Evolutionary conservation across 2,329 filamentous ascomycete genomes (phyloP), one percentile per base, ranked within the genome.

Genomic region (Blastomyces percursus): DNA sequence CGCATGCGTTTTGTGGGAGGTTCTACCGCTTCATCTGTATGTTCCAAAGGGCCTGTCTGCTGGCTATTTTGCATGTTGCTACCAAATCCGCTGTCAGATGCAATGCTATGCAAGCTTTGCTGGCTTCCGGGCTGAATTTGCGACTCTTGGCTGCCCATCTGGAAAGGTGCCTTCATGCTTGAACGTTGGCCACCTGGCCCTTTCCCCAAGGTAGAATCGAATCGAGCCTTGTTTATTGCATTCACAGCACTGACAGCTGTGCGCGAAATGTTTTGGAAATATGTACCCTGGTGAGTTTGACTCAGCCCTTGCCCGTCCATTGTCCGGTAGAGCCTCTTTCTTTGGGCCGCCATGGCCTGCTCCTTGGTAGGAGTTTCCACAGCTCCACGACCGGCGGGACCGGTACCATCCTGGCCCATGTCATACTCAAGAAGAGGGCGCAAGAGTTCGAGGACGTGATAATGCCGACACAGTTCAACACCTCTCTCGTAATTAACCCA

Each of bases 361-460:
- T 97, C 94, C 76, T 99, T 99, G 46, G 94, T 99, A 0, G 94
- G 94, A 0, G 94, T 97, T 70, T 97, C 93, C 69, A 96, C 83
- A 67, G 87, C 85, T 56, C 88, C 89, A 56, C 86, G 84, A 62
- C 88, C 87, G 5, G 88, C 84, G 59, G 85, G 76, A 59, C 86
- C 86, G 59, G 90, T 88, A 30, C 78, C 78, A 62, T 78, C 78
- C 62, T 76, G 74, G 59, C 71, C 74, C 73, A 79, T 78, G 63
- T 81, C 78, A 64, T 81, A 79, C 65, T 81, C 78, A 12, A 81
- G 73, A 54, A 81, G 70, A 11, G 79, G 79, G 55, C 77, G 71
- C 48, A 81, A 70, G 32, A 79, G 61, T 64, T 80, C 77, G 66
- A 80, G 77, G 48, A 81, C 79, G 63, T 84, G 83, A 69, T 87